phyloP scores from a whole-genome alignment of 176 grass and related monocot genomes.

The Tuctoria greenei region DNA sequence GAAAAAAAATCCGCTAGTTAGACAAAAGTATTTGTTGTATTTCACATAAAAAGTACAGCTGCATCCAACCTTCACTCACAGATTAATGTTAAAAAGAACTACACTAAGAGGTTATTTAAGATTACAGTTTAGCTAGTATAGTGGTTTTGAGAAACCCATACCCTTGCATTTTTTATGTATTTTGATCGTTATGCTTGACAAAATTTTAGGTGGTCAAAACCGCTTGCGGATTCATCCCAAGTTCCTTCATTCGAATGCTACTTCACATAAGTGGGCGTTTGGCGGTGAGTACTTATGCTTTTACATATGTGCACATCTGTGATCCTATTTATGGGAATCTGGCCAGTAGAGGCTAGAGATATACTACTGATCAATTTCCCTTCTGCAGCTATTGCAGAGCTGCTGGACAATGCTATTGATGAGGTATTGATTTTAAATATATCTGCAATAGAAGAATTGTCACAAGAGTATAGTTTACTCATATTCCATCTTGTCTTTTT shows the following conservation, averaged over 20 bases:
- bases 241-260: slow-evolving; percentile 74
- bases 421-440: slow-evolving; percentile 53
- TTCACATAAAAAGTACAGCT: slow-evolving; percentile 12
- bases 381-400: slow-evolving; percentile 65
- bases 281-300: slow-evolving; percentile 52
- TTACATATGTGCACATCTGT: neutral
- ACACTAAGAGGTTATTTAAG: neutral
- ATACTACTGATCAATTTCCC: slow-evolving; percentile 14
- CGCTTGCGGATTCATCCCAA: slow-evolving; percentile 59
- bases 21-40: neutral
- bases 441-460: slow-evolving; percentile 9
- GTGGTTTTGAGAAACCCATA: neutral
- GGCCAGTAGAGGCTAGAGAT: neutral
- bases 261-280: slow-evolving; percentile 71
- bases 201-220: slow-evolving; percentile 47
- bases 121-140: slow-evolving; percentile 7
- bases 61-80: slow-evolving; percentile 6
- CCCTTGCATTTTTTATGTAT: neutral
- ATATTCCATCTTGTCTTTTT: neutral
- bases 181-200: slow-evolving; percentile 18
- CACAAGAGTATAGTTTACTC: neutral
- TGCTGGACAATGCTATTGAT: slow-evolving; percentile 63
- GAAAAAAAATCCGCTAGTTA: neutral
- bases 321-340: neutral
- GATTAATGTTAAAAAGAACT: slow-evolving; percentile 6